These are phyloP conservation scores for Pseudonitzschia multiseries DNA, from an alignment of 108 stramenopile genomes.

Conservation along the genomic window DNA sequence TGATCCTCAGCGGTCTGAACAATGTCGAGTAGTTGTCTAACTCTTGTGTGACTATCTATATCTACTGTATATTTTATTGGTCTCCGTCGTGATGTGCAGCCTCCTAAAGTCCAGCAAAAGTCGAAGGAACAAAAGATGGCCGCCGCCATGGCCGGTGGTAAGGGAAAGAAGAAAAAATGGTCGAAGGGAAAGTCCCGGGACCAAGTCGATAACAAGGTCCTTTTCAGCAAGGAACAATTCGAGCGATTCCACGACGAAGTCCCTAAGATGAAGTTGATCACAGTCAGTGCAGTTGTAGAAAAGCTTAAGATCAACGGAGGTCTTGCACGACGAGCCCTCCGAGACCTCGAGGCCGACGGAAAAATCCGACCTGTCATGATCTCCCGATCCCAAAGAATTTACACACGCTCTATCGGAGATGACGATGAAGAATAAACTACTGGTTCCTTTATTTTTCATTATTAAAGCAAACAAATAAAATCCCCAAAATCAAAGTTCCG, in stretches of 20 bases:
- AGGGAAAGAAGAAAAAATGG: slow-evolving; percentile 99
- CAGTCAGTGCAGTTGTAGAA: slow-evolving; percentile 95
- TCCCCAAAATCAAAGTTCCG: background rate
- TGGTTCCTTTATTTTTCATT: slow-evolving; percentile 4
- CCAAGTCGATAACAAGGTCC: slow-evolving; percentile 99
- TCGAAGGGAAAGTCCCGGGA: slow-evolving; percentile 99
- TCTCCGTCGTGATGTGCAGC: slow-evolving; percentile 40
- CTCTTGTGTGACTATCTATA: too few species aligned
- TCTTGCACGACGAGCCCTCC: slow-evolving; percentile 93
- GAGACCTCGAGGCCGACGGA: slow-evolving; percentile 92
- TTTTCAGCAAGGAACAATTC: slow-evolving; percentile 97
- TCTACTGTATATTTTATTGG: too few species aligned
- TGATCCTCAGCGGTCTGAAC: too few species aligned
- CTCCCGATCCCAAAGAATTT: slow-evolving; percentile 94
- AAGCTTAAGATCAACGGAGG: slow-evolving; percentile 98
- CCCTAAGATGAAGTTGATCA: slow-evolving; percentile 99
- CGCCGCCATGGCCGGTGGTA: slow-evolving; percentile 99
- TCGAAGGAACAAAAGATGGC: slow-evolving; percentile 99
- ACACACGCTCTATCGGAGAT: slow-evolving; percentile 91
- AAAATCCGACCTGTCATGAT: slow-evolving; percentile 90
- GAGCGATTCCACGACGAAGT: slow-evolving; percentile 94
- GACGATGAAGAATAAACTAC: slow-evolving; percentile 57
- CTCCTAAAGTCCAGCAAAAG: slow-evolving; percentile 98
- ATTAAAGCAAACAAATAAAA: background rate
- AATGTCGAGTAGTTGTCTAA: too few species aligned